Evolutionary conservation across 441 rosid species (phyloP), one percentile per base, ranked within the genome.

Genomic region (Codiaeum variegatum): DNA sequence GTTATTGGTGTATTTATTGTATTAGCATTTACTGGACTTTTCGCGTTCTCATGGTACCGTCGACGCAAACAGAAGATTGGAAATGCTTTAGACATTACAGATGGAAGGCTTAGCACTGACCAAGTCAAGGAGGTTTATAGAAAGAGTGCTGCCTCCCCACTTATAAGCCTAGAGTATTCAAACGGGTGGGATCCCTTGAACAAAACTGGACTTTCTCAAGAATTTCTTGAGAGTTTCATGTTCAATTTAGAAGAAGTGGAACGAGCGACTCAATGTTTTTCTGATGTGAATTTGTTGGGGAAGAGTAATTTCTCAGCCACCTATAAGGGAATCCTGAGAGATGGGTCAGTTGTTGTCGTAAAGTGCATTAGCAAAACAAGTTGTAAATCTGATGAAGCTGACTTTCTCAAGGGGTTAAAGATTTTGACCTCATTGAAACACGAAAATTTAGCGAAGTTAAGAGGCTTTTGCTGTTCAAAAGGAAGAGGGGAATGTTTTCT

Each of bases 391-490:
- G 91, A 92, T 52, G 98, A 95, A 76, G 82, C 88, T 0, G 96
- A 91, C 68, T 90, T 95, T 76, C 77, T 95, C 77, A 88, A 83
- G 73, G 99, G 98, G 59, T 82, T 95, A 80, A 92, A 87, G 86
- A 76, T 88, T 56, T 70, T 95, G 82, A 85, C 88, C 32, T 86
- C 88, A 12, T 75, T 95, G 82, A 92, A 83, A 75, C 97, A 95
- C 75, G 95, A 95, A 76, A 90, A 85, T 75, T 66, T 95, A 59
- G 89, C 83, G 76, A 87, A 86, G 75, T 24, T 95, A 79, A 87
- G 99, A 88, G 99, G 99, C 0, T 83, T 95, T 74, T 95, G 99
- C 76, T 92, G 99, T 87, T 92, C 99, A 0, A 88, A 83, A 77
- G 98, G 98, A 32, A 82, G 98, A 7, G 98, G 98, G 4, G 98